These are phyloP conservation scores for Alternaria arbusti DNA, from an alignment of 2,329 filamentous ascomycete species.

Conservation along the genomic window DNA sequence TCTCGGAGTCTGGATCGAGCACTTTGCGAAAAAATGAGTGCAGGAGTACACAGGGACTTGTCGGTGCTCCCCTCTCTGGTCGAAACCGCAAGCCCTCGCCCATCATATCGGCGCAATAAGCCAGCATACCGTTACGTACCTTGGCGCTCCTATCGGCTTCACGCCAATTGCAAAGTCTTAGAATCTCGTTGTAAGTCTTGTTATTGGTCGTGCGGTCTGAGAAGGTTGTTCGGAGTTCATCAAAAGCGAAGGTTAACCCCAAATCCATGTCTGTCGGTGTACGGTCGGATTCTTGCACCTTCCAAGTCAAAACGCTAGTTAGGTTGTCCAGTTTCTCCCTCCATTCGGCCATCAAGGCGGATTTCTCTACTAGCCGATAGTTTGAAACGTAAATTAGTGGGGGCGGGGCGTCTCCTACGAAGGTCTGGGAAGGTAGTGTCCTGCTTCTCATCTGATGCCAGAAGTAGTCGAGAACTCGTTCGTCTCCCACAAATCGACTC, in stretches of 20 bases:
- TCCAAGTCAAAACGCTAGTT: background rate
- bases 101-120: too few species aligned
- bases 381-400: background rate
- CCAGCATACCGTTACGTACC: too few species aligned
- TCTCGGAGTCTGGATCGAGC: background rate
- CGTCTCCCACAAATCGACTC: background rate
- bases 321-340: background rate
- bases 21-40: background rate
- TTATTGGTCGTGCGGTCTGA: too few species aligned
- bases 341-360: background rate
- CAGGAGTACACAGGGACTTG: too few species aligned
- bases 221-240: too few species aligned
- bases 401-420: accelerated
- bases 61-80: too few species aligned
- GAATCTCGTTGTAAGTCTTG: too few species aligned
- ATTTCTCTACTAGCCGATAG: too few species aligned
- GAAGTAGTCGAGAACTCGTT: background rate
- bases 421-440: background rate
- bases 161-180: too few species aligned
- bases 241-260: background rate
- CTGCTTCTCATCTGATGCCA: background rate
- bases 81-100: too few species aligned
- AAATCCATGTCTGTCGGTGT: background rate
- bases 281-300: background rate
- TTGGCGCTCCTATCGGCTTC: too few species aligned